phyloP scores from a whole-genome alignment of 768 basidiomycete genomes.

The Termitomyces sp. region DNA sequence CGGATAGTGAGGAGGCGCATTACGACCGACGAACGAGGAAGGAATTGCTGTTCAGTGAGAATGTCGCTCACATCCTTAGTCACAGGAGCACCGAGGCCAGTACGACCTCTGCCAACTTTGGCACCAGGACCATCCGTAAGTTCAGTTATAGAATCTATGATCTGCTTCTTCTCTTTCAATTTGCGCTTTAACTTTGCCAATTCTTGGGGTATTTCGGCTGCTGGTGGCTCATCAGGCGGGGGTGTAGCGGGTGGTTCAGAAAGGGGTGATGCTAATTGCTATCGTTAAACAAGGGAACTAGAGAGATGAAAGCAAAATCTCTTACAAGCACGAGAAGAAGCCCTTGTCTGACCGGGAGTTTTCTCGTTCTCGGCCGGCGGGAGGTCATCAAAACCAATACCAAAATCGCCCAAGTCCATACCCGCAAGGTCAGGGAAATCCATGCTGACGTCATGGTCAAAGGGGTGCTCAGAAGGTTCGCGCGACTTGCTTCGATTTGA shows the following conservation, averaged over 20 bases:
- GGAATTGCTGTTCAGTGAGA: slow-evolving; percentile 74
- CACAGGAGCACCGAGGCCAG: slow-evolving; percentile 48
- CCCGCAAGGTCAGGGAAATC: slow-evolving; percentile 51
- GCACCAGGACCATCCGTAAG: slow-evolving; percentile 59
- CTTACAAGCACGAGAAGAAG: slow-evolving; percentile 68
- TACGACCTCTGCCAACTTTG: slow-evolving; percentile 50
- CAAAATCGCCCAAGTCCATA: slow-evolving; percentile 56
- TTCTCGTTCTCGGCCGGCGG: slow-evolving; percentile 36
- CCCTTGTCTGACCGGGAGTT: slow-evolving; percentile 56
- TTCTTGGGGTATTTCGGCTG: slow-evolving; percentile 38
- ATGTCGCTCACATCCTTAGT: slow-evolving; percentile 61
- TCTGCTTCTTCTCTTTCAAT: slow-evolving; percentile 74
- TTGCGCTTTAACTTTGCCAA: slow-evolving; percentile 42
- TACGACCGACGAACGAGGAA: slow-evolving; percentile 79
- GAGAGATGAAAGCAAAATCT: slow-evolving; percentile 4
- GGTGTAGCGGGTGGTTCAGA: slow-evolving; percentile 76
- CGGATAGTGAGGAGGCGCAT: slow-evolving; percentile 85
- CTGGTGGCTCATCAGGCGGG: slow-evolving; percentile 51
- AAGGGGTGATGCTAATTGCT: slow-evolving; percentile 61
- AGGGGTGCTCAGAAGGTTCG: slow-evolving; percentile 62
- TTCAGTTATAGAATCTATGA: slow-evolving; percentile 89
- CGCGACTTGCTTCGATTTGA: slow-evolving; percentile 57
- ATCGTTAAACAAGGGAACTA: not conserved
- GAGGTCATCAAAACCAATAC: slow-evolving; percentile 65
- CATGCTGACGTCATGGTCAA: slow-evolving; percentile 47